Conservation (phyloP, 495 filamentous ascomycete species). For the Podospora anserina region DNA sequence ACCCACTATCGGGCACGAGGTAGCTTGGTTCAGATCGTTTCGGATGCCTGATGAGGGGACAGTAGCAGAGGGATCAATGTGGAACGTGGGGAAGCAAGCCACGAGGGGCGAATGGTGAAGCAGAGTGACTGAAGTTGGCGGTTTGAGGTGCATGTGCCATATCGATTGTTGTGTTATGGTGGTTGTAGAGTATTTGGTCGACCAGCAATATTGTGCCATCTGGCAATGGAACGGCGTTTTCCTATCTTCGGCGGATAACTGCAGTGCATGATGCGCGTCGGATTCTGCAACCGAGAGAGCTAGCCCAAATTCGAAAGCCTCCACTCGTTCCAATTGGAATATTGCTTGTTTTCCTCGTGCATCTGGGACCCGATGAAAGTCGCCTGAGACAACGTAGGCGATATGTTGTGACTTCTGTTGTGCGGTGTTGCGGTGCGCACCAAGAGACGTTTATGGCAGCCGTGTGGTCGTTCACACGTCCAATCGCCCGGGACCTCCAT, state of each 20-base stretch:
- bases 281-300: constrained; percentile 30
- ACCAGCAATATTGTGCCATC: constrained; percentile 50
- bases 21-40: constrained; percentile 20
- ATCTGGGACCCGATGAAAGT: constrained; percentile 12
- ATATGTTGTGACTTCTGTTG: constrained; percentile 7
- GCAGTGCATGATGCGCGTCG: constrained; percentile 27
- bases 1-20: constrained; percentile 6
- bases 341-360: constrained; percentile 10
- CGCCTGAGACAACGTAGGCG: not conserved
- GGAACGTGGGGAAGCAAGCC: constrained; percentile 12
- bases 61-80: constrained; percentile 15
- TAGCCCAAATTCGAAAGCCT: constrained; percentile 25
- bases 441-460: constrained; percentile 15
- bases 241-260: constrained; percentile 30
- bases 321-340: constrained; percentile 19
- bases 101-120: constrained; percentile 21
- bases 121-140: constrained; percentile 22
- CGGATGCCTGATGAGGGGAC: constrained; percentile 21
- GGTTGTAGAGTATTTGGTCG: constrained; percentile 25
- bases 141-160: constrained; percentile 26
- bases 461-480: constrained; percentile 16
- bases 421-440: not conserved
- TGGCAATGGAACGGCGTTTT: constrained; percentile 41
- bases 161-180: constrained; percentile 27
- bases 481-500: not conserved